phyloP scores from a whole-genome alignment of 78 protist genomes.

The Dictyostelium capitatum region DNA sequence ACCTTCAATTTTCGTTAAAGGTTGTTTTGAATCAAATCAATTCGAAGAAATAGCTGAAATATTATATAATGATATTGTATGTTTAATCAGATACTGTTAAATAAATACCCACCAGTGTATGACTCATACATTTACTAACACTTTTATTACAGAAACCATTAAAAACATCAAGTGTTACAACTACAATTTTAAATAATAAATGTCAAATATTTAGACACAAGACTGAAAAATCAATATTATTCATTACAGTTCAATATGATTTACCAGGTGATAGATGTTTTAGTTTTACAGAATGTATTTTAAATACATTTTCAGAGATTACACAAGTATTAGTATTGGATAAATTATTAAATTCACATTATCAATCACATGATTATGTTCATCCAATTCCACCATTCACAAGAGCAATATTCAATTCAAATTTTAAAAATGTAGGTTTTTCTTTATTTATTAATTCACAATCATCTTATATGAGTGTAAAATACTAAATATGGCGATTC shows the following conservation, averaged over 20 bases:
- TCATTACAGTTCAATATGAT: slow-evolving; percentile 18
- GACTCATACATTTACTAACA: too few relatives aligned
- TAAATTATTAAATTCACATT: slow-evolving; percentile 30
- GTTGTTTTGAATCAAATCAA: background rate
- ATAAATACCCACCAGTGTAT: too few relatives aligned
- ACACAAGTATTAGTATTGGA: slow-evolving; percentile 43
- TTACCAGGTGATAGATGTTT: slow-evolving; percentile 58
- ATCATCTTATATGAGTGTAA: background rate
- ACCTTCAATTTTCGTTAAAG: slow-evolving; percentile 33
- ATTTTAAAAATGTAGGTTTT: background rate
- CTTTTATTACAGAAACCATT: background rate
- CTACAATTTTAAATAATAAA: slow-evolving; percentile 43
- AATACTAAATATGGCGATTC: background rate
- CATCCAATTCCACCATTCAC: slow-evolving; percentile 70
- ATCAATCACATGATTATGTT: slow-evolving; percentile 3
- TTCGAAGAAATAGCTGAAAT: slow-evolving; percentile 57
- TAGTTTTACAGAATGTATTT: background rate
- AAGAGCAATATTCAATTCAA: slow-evolving; percentile 38
- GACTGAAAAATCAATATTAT: background rate
- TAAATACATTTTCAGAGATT: slow-evolving; percentile 5
- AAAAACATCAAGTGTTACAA: slow-evolving; percentile 7
- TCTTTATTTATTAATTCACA: background rate
- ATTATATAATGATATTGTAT: slow-evolving; percentile 50
- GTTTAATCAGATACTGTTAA: too few relatives aligned
- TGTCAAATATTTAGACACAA: slow-evolving; percentile 26